Base-by-base conservation (phyloP, 2,329 filamentous ascomycete genomes). In the Fusarium brachygibbosum region DNA sequence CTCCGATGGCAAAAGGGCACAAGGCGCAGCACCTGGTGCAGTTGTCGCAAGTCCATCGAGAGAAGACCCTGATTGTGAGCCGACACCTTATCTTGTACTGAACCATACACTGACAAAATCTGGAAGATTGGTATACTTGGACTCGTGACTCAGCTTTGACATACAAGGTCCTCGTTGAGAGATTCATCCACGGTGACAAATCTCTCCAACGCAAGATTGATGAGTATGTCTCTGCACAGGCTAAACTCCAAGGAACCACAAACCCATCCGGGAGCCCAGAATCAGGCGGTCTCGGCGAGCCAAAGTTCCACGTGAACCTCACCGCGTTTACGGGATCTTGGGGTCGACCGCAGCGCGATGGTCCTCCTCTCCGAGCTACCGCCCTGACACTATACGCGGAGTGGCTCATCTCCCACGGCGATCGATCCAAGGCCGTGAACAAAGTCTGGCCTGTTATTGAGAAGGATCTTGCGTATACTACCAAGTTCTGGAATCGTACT, bases 261-360 rank as follows among this genome's bases (percentile, higher is more conserved):
- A 93, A 93, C 76, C 91, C 89, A 2, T 92, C 90, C 0, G 91
- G 91, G 1, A 77, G 79, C 28, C 78, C 80, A 6, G 79, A 84
- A 54, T 83, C 84, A 17, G 74, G 76, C 9, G 86, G 86, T 16
- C 80, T 94, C 12, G 92, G 86, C 23, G 92, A 94, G 76, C 87
- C 92, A 52, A 94, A 94, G 78, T 94, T 88, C 78, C 82, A 90
- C 60, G 87, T 88, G 29, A 85, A 93, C 66, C 80, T 85, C 46
- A 86, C 83, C 6, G 83, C 86, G 3, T 93, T 88, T 76, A 91
- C 87, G 1, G 90, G 87, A 19, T 76, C 81, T 2, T 94, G 92
- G 92, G 92, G 82, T 65, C 87, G 92, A 11, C 92, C 92, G 4
- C 92, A 95, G 78, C 85, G 90, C 25, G 92, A 94, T 76, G 92